phyloP scores from a whole-genome alignment of 371 early-diverging fungal species.

The Mucor irregularis region DNA sequence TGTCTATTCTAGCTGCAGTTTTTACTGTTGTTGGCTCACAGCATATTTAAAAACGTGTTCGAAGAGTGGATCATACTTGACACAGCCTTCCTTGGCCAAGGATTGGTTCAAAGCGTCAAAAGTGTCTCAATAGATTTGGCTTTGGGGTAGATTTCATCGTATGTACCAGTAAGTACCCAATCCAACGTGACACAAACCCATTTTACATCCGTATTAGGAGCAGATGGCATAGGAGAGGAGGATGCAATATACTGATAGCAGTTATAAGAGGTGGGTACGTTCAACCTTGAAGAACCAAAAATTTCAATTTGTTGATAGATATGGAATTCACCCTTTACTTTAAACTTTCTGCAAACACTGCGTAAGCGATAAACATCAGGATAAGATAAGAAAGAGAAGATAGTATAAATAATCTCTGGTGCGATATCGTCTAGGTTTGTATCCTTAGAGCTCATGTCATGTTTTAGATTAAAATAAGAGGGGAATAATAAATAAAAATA shows the following conservation, averaged over 20 bases:
- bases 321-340: conserved; percentile 28
- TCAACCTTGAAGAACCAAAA: background rate
- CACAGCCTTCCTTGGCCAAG: conserved; percentile 32
- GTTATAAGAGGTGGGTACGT: conserved; percentile 10
- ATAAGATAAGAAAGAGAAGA: conserved; percentile 35
- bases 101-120: conserved; percentile 25
- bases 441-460: background rate
- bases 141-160: conserved; percentile 16
- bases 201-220: conserved; percentile 28
- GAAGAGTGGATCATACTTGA: conserved; percentile 43
- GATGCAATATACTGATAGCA: conserved; percentile 7
- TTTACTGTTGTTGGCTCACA: conserved; percentile 19
- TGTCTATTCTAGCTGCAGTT: background rate
- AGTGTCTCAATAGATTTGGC: conserved; percentile 35
- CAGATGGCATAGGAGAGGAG: conserved; percentile 11
- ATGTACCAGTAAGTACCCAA: conserved; percentile 40
- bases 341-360: conserved; percentile 27
- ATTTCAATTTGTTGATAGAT: conserved; percentile 33
- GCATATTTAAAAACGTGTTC: conserved; percentile 43
- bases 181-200: conserved; percentile 43
- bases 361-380: conserved; percentile 38
- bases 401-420: conserved; percentile 35
- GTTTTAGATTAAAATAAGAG: no score
- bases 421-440: conserved; percentile 17
- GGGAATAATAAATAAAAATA: background rate